These are phyloP conservation scores for Wickerhamia fluorescens DNA, from an alignment of 805 yeast genomes.

Conservation along the genomic window DNA sequence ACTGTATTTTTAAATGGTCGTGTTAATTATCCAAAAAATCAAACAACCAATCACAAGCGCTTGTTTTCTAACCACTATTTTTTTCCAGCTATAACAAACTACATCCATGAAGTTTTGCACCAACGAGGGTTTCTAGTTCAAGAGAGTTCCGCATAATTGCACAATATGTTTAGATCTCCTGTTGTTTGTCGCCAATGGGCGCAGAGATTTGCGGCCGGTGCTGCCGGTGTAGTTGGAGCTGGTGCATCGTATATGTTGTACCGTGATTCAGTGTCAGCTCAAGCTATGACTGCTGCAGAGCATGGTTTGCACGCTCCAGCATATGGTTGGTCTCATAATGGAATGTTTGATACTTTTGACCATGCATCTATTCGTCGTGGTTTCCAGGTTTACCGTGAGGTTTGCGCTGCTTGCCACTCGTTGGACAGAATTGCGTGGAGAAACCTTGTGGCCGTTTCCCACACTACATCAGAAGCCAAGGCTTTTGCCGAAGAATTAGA, in stretches of 20 bases:
- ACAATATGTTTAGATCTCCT: slow-evolving; percentile 5
- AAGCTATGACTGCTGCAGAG: slow-evolving; percentile 98
- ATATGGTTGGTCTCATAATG: slow-evolving; percentile 89
- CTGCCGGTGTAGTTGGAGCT: slow-evolving; percentile 69
- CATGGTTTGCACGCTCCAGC: slow-evolving; percentile 97
- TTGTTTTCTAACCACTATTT: background rate
- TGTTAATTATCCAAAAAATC: no score
- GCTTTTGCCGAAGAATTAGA: slow-evolving; percentile 94
- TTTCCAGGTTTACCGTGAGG: slow-evolving; percentile 97
- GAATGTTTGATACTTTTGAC: slow-evolving; percentile 86
- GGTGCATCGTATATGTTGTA: slow-evolving; percentile 77
- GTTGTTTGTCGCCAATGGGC: slow-evolving; percentile 12
- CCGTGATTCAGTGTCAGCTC: slow-evolving; percentile 79
- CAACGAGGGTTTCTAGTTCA: no score
- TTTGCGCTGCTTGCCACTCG: slow-evolving; percentile 98
- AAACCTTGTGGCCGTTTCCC: slow-evolving; percentile 94
- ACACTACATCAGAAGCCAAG: slow-evolving; percentile 82
- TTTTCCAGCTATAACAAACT: no score
- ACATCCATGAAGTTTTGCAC: no score
- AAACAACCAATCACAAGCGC: background rate
- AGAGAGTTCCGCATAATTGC: no score
- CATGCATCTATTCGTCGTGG: slow-evolving; percentile 98
- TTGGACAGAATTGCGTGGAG: slow-evolving; percentile 98
- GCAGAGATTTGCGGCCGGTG: slow-evolving; percentile 52
- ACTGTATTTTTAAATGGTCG: no score